Evolutionary conservation across 441 rosid species (phyloP), one percentile per base, ranked within the genome.

Genomic region (Adansonia madagascariensis): DNA sequence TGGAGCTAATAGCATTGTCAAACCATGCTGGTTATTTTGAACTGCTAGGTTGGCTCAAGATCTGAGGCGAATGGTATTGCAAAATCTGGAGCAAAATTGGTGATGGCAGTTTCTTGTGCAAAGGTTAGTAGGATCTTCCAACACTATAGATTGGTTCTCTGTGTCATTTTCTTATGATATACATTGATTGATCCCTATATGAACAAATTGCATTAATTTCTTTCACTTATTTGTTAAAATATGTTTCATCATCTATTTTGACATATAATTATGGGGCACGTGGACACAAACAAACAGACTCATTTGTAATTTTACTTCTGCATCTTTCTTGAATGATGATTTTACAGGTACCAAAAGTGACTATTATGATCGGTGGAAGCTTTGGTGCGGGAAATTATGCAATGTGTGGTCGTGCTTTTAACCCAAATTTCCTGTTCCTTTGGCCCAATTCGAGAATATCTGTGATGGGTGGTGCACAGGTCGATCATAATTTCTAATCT

Each of bases 301-400:
- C 0, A 27, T 20, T 41, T 65, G 2, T 64, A 47, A 61, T 3
- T 47, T 4, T 27, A 50, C 41, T 10, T 61, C 4, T 17, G 41
- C 69, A 41, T 55, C 35, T 56, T 74, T 62, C 47, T 46, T 31
- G 20, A 81, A 77, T 39, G 67, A 47, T 76, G 55, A 43, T 52
- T 60, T 77, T 77, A 18, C 84, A 93, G 99, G 97, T 95, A 27
- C 99, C 98, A 63, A 95, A 92, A 86, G 83, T 94, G 74, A 94
- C 99, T 46, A 86, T 95, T 2, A 89, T 95, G 31, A 91, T 92
- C 14, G 99, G 99, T 62, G 97, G 98, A 86, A 94, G 99, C 83
- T 95, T 92, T 71, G 99, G 99, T 75, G 99, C 98, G 65, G 99
- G 99, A 83, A 94, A 95, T 82, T 94, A 95, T 80, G 99, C 99